A percentile compares a stretch with the other conserved stretches of the same genome.
Evolutionary conservation across 805 yeast species (phyloP).

Genomic region (Zygotorulaspora chibaensis): DNA sequence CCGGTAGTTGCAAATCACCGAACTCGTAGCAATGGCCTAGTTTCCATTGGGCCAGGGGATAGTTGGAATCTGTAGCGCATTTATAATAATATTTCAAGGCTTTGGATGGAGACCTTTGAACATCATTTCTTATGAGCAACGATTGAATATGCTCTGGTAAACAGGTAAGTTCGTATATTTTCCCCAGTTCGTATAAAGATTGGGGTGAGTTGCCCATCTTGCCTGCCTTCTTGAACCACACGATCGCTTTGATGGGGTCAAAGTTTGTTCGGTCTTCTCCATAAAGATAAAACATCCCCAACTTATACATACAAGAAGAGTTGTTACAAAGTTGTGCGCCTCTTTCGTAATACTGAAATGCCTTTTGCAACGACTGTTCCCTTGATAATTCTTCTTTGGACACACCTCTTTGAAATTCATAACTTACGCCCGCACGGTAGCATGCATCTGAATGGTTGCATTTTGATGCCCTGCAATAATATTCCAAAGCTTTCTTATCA

Average conservation of each 20-base stretch:
- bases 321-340: slow-evolving; percentile 61
- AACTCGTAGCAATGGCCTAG: slow-evolving; percentile 71
- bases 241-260: slow-evolving; percentile 41
- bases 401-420: slow-evolving; percentile 46
- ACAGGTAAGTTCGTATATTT: slow-evolving; percentile 47
- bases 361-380: slow-evolving; percentile 39
- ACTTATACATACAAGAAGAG: slow-evolving; percentile 63
- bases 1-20: slow-evolving; percentile 51
- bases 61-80: slow-evolving; percentile 54
- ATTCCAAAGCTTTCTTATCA: slow-evolving; percentile 56
- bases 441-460: slow-evolving; percentile 56
- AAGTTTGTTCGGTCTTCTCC: slow-evolving; percentile 39
- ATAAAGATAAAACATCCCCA: slow-evolving; percentile 59
- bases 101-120: slow-evolving; percentile 33
- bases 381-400: slow-evolving; percentile 41
- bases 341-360: slow-evolving; percentile 50
- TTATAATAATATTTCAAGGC: slow-evolving; percentile 52
- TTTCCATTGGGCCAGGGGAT: slow-evolving; percentile 64
- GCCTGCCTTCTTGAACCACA: slow-evolving; percentile 51
- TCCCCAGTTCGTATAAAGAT: slow-evolving; percentile 55
- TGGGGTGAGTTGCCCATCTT: slow-evolving; percentile 42
- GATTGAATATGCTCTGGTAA: slow-evolving; percentile 24
- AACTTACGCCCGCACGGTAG: slow-evolving; percentile 66
- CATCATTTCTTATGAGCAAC: slow-evolving; percentile 13
- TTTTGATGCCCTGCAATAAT: slow-evolving; percentile 55